Percentiles rank a stretch among this genome's conserved stretches.
Conservation (phyloP, 129 eudicot genomes). For the Chrysanthemum seticuspe region DNA sequence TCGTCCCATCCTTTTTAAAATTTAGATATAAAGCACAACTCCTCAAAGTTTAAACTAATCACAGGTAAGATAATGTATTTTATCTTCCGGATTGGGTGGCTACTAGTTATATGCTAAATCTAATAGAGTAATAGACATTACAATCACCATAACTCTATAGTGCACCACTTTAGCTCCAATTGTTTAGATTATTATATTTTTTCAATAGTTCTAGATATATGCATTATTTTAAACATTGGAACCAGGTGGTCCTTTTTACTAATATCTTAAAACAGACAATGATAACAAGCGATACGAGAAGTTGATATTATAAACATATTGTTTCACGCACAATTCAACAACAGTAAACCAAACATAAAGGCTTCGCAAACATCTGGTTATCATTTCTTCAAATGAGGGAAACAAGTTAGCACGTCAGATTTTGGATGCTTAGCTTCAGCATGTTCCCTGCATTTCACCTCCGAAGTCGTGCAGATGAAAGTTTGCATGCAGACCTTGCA, state of each 20-base stretch:
- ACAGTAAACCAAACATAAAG: conserved; percentile 27
- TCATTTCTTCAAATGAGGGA: conserved; percentile 80
- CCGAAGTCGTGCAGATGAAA: conserved; percentile 88
- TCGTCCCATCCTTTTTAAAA: too few relatives aligned
- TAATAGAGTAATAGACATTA: background rate
- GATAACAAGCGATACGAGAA: conserved; percentile 22
- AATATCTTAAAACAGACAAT: background rate
- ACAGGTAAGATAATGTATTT: too few relatives aligned
- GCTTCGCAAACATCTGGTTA: background rate
- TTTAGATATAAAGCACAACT: too few relatives aligned
- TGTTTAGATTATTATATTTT: background rate
- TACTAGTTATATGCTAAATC: background rate
- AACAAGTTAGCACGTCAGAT: conserved; percentile 53
- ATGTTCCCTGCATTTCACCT: conserved; percentile 90
- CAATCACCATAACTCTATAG: background rate
- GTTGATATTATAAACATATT: conserved; percentile 27
- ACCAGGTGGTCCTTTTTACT: conserved; percentile 18
- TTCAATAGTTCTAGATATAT: background rate
- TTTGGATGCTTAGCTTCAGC: conserved; percentile 92
- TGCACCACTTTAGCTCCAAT: background rate
- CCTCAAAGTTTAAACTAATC: too few relatives aligned
- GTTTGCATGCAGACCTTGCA: conserved; percentile 97
- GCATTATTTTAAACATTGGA: background rate
- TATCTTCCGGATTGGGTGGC: too few relatives aligned
- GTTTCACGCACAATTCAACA: conserved; percentile 23